These are phyloP conservation scores for Botryotinia globosa DNA, from an alignment of 2,329 filamentous ascomycete species.

Conservation along the genomic window DNA sequence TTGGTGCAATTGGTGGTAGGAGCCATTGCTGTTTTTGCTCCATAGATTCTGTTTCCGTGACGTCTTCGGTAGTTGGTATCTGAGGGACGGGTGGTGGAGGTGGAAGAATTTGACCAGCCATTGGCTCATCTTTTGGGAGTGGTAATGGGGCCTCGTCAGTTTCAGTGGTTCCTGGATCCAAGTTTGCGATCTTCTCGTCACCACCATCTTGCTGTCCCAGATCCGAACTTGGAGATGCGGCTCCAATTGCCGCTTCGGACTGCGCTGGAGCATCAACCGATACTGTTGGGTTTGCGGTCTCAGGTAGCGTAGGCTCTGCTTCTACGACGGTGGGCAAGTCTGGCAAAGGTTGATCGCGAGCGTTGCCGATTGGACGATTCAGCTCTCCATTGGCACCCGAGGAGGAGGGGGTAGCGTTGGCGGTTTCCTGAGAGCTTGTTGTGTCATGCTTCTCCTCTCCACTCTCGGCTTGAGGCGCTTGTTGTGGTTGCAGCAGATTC, in stretches of 20 bases:
- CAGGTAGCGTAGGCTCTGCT: conserved; percentile 30
- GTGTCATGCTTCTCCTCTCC: conserved; percentile 23
- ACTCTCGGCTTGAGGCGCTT: conserved; percentile 23
- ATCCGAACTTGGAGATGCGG: conserved; percentile 4
- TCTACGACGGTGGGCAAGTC: conserved; percentile 36
- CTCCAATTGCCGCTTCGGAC: neutral
- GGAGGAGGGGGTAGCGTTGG: conserved; percentile 10
- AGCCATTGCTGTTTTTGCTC: conserved; percentile 47
- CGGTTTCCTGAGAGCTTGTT: conserved; percentile 21
- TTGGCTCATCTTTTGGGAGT: conserved; percentile 28
- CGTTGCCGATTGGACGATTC: conserved; percentile 22
- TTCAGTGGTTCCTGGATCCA: conserved; percentile 28
- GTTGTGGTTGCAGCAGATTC: conserved; percentile 27
- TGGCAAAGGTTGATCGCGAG: conserved; percentile 36
- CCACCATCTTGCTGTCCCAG: conserved; percentile 30
- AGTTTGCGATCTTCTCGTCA: conserved; percentile 31
- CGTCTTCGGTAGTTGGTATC: conserved; percentile 30
- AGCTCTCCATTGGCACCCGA: conserved; percentile 30
- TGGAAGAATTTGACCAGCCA: conserved; percentile 27
- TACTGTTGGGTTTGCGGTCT: conserved; percentile 26
- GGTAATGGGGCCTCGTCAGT: conserved; percentile 30
- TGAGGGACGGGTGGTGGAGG: conserved; percentile 33
- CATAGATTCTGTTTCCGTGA: conserved; percentile 27
- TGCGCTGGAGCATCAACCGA: conserved; percentile 20
- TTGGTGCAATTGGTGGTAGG: conserved; percentile 75